These are phyloP conservation scores for Microbotryomycetes sp. DNA, from an alignment of 1,284 basidiomycete genomes.

Conservation along the genomic window DNA sequence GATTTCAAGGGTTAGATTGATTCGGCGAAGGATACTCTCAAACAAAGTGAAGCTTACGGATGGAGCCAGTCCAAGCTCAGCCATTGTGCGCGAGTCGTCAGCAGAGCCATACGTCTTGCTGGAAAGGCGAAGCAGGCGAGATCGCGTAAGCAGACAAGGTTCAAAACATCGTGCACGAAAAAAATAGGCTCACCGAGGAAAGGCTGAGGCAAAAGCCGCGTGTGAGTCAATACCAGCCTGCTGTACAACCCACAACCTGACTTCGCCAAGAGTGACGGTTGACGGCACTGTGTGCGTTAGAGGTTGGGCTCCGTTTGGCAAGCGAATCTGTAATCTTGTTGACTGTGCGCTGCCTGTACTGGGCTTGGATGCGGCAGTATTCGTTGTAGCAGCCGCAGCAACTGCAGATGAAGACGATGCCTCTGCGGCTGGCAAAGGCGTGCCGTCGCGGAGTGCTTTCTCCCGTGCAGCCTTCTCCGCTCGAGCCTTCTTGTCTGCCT, in stretches of 20 bases:
- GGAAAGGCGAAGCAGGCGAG: neutral
- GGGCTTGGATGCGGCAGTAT: conserved; percentile 40
- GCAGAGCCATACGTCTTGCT: conserved; percentile 61
- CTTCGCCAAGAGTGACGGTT: conserved; percentile 66
- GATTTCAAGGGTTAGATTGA: no score
- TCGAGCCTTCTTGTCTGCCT: conserved; percentile 81
- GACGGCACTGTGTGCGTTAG: conserved; percentile 72
- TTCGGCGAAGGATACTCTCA: no score
- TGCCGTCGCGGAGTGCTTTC: conserved; percentile 76
- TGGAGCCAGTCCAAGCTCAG: conserved; percentile 66
- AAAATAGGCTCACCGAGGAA: conserved; percentile 58
- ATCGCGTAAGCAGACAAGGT: neutral
- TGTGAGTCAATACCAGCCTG: conserved; percentile 62
- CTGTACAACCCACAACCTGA: conserved; percentile 75
- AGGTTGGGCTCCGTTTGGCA: conserved; percentile 69
- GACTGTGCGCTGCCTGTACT: conserved; percentile 54
- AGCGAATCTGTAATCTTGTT: conserved; percentile 65
- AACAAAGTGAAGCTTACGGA: conserved; percentile 48
- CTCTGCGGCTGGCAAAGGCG: conserved; percentile 27
- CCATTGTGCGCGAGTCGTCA: conserved; percentile 62
- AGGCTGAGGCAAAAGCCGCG: conserved; percentile 63
- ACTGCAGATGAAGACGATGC: conserved; percentile 44
- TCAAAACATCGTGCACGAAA: neutral
- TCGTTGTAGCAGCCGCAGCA: conserved; percentile 40
- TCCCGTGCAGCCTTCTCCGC: conserved; percentile 78